Percentiles rank a stretch among this genome's conserved stretches.
These are phyloP conservation scores for Exophiala sideris DNA, from an alignment of 2,329 filamentous ascomycete genomes.

Conservation along the genomic window DNA sequence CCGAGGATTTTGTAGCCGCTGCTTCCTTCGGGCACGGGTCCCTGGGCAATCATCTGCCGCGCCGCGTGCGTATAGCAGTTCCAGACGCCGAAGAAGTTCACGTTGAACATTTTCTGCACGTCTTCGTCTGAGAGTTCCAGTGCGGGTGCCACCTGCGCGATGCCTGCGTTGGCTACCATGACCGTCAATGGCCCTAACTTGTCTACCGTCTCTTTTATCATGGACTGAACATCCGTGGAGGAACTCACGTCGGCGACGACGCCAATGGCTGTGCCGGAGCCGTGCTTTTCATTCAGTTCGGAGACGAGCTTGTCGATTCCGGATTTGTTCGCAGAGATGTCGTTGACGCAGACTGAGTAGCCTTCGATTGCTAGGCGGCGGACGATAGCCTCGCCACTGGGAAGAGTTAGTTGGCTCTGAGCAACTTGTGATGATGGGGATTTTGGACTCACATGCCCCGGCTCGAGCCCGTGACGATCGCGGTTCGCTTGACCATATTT, in stretches of 20 bases:
- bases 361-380: slow-evolving; percentile 62
- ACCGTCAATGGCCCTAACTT: slow-evolving; percentile 51
- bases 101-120: slow-evolving; percentile 57
- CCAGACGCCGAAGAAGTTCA: slow-evolving; percentile 63
- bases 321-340: slow-evolving; percentile 52
- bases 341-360: slow-evolving; percentile 65
- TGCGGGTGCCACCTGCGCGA: slow-evolving; percentile 55
- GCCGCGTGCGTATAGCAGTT: slow-evolving; percentile 64
- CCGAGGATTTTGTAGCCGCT: slow-evolving; percentile 50
- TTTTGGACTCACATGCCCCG: slow-evolving; percentile 37
- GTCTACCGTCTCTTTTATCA: slow-evolving; percentile 53
- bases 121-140: slow-evolving; percentile 58
- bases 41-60: slow-evolving; percentile 62
- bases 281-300: slow-evolving; percentile 27
- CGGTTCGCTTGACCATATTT: slow-evolving; percentile 30
- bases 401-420: neutral
- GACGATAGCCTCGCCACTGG: slow-evolving; percentile 42
- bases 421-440: neutral
- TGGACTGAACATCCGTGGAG: slow-evolving; percentile 48
- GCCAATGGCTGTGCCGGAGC: slow-evolving; percentile 42
- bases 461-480: slow-evolving; percentile 41
- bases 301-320: slow-evolving; percentile 49
- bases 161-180: slow-evolving; percentile 62
- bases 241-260: slow-evolving; percentile 62
- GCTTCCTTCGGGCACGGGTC: slow-evolving; percentile 38